Base-by-base conservation (phyloP, 306 rosid species). In the Cicer cuneatum region DNA sequence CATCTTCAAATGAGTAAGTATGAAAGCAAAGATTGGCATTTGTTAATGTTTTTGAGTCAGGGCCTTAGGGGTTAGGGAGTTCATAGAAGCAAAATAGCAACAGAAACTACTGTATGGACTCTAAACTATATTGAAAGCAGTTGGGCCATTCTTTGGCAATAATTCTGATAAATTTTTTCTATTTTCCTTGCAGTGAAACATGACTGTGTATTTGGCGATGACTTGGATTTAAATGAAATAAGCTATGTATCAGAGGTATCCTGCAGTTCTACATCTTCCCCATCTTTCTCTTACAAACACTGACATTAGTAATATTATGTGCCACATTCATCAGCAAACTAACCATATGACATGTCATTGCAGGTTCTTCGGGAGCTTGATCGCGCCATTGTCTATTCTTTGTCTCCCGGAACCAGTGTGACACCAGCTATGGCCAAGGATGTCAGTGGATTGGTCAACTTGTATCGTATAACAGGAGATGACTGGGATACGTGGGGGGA, bases 401-500 rank as follows among this genome's bases (percentile, higher is more conserved):
- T 94, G 78, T 90, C 99, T 81, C 98, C 98, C 21, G 99, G 99
- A 78, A 90, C 98, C 59, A 87, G 87, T 69, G 93, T 48, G 75
- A 87, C 97, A 48, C 95, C 97, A 68, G 78, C 76, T 21, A 86
- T 95, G 92, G 99, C 97, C 73, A 82, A 87, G 85, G 85, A 53
- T 53, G 87, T 95, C 72, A 84, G 72, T 74, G 89, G 89, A 74
- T 76, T 95, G 39, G 98, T 82, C 38, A 95, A 95, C 83, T 71
- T 95, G 93, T 95, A 92, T 75, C 91, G 96, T 53, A 83, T 92
- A 83, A 92, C 99, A 47, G 98, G 87, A 65, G 99, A 95, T 80
- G 99, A 92, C 81, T 95, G 99, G 99, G 99, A 95, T 85, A 13
- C 82, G 0, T 95, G 99, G 99, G 72, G 56, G 8, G 99, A 95